These are phyloP conservation scores for Chlamydomonas eustigma DNA, from an alignment of 139 green algal species.

Conservation along the genomic window DNA sequence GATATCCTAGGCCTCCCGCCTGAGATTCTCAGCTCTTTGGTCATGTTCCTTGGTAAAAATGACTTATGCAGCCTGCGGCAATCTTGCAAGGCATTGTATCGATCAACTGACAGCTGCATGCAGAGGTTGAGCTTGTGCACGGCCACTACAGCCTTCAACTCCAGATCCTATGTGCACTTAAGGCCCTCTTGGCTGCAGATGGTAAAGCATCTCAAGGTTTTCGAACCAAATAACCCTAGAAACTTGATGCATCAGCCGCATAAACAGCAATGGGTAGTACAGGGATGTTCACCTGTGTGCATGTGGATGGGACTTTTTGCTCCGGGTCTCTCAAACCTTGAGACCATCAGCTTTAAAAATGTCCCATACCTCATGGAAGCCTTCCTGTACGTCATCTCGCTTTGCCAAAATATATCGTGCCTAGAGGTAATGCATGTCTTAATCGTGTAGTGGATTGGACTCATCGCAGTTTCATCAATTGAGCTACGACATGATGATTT, in stretches of 20 bases:
- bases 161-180: background rate
- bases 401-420: background rate
- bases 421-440: background rate
- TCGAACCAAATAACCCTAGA: background rate
- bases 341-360: background rate
- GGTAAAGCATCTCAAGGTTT: background rate
- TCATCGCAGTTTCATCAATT: background rate
- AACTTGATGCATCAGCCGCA: background rate
- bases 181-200: background rate
- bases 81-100: background rate
- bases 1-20: slow-evolving; percentile 2
- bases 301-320: slow-evolving; percentile 7
- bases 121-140: background rate
- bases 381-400: background rate
- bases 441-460: background rate
- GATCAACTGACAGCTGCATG: background rate
- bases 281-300: slow-evolving; percentile 4
- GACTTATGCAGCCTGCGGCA: background rate
- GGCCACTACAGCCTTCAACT: background rate
- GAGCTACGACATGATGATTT: too few relatives aligned
- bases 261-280: background rate
- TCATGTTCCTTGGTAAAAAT: background rate
- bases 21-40: background rate
- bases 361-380: slow-evolving; percentile 5
- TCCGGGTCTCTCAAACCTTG: background rate